Base-by-base conservation (phyloP, 2,329 filamentous ascomycete genomes). In the Pestalotiopsis sp. region DNA sequence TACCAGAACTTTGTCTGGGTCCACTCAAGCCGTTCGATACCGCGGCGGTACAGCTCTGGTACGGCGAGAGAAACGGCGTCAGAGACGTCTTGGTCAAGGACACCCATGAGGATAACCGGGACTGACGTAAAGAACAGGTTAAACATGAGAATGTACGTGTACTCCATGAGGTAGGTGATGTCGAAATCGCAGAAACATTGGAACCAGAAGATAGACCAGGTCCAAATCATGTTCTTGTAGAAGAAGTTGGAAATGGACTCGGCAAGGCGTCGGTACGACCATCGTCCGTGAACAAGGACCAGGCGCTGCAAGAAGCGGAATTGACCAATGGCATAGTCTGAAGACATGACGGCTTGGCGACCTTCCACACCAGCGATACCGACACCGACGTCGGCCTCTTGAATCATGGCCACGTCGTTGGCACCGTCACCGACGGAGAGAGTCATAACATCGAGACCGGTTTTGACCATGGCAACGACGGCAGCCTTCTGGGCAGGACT, bases 181-280 rank as follows among this genome's bases (percentile, higher is more conserved):
- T 99, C 96, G 79, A 97, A 98, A 81, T 97, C 92, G 85, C 93
- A 94, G 81, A 92, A 99, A 67, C 97, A 93, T 79, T 97, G 94
- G 81, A 93, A 99, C 95, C 95, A 98, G 87, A 98, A 98, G 69
- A 99, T 92, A 58, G 92, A 89, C 77, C 98, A 95, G 0, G 94
- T 96, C 96, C 96, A 99, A 65, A 98, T 92, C 81, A 99, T 92
- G 84, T 98, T 99, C 92, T 99, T 99, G 89, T 98, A 99, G 86
- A 99, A 99, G 87, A 99, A 99, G 80, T 99, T 99, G 79, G 94
- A 94, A 76, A 97, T 98, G 61, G 92, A 93, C 83, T 99, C 96
- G 38, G 92, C 94, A 79, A 99, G 84, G 74, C 96, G 90, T 66
- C 95, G 90, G 82, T 99, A 99, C n/a, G 94, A 97, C 93, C 95